Conservation (phyloP, 176 grass and related monocot genomes). For the Leersia perrieri region DNA sequence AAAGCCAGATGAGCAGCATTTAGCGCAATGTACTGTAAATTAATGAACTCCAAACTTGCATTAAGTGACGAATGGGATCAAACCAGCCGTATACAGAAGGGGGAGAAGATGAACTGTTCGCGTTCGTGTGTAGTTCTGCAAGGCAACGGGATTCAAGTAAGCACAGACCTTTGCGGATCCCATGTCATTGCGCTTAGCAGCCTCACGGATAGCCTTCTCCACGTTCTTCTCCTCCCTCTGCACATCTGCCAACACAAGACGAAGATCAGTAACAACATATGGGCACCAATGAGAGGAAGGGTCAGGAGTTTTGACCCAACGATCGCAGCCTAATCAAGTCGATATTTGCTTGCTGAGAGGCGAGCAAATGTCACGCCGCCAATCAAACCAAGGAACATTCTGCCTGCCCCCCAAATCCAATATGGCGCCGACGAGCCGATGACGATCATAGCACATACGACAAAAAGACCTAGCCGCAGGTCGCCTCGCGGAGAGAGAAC, state of each 20-base stretch:
- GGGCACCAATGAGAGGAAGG: not conserved
- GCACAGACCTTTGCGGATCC: constrained; percentile 76
- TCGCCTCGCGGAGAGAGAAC: not conserved
- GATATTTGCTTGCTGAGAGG: not conserved
- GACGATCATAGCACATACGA: not conserved
- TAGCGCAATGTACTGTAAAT: not conserved
- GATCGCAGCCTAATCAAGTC: not conserved
- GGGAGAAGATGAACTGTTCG: too few species aligned
- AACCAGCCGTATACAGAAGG: not conserved
- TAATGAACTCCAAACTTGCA: not conserved
- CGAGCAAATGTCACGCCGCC: too few species aligned
- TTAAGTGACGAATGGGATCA: not conserved
- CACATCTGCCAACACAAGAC: constrained; percentile 50
- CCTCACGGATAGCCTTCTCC: constrained; percentile 85
- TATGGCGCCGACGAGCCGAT: not conserved
- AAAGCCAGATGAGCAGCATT: not conserved
- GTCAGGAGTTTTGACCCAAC: not conserved
- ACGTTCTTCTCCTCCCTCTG: constrained; percentile 91
- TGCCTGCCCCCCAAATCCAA: not conserved
- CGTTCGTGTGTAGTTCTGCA: not conserved
- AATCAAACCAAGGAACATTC: not conserved
- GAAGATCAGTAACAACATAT: not conserved
- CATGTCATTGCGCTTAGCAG: constrained; percentile 92
- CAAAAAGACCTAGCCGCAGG: not conserved
- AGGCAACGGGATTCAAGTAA: not conserved